Conservation (phyloP, 331 rosid species). For the Cucumis variabilis region DNA sequence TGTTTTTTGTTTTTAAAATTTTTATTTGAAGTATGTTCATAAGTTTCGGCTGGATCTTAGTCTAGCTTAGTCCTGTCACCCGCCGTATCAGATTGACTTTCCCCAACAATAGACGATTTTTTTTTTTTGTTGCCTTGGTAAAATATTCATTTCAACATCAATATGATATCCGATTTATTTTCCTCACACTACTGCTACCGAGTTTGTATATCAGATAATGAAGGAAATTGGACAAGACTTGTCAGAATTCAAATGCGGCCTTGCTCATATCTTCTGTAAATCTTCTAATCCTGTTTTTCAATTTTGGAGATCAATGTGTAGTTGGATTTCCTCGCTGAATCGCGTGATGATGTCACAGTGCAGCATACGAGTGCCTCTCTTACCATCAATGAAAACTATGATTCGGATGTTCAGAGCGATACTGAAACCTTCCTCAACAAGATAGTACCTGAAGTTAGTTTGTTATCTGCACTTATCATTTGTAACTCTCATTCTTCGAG, state of each 20-base stretch:
- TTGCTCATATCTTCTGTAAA: conserved; percentile 93
- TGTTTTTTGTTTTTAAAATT: not conserved
- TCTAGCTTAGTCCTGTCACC: not conserved
- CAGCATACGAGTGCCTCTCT: conserved; percentile 99
- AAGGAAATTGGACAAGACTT: conserved; percentile 59
- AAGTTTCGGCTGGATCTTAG: not conserved
- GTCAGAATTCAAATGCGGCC: conserved; percentile 88
- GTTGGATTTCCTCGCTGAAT: conserved; percentile 1
- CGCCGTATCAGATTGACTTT: not conserved
- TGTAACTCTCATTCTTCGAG: not conserved
- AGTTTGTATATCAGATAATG: conserved; percentile 42
- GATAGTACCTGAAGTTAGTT: conserved; percentile 53
- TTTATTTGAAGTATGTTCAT: not conserved
- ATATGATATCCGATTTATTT: not conserved
- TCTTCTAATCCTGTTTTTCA: not conserved
- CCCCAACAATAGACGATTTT: not conserved
- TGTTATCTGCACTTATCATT: not conserved
- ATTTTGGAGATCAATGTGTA: not conserved
- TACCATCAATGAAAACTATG: conserved; percentile 93
- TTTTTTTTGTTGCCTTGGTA: not conserved
- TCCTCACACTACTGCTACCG: not conserved
- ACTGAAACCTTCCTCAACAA: conserved; percentile 85
- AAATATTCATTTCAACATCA: not conserved
- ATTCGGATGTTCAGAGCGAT: conserved; percentile 88
- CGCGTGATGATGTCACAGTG: conserved; percentile 51